phyloP scores from a whole-genome alignment of 75 land plant species.

The Larix kaempferi region DNA sequence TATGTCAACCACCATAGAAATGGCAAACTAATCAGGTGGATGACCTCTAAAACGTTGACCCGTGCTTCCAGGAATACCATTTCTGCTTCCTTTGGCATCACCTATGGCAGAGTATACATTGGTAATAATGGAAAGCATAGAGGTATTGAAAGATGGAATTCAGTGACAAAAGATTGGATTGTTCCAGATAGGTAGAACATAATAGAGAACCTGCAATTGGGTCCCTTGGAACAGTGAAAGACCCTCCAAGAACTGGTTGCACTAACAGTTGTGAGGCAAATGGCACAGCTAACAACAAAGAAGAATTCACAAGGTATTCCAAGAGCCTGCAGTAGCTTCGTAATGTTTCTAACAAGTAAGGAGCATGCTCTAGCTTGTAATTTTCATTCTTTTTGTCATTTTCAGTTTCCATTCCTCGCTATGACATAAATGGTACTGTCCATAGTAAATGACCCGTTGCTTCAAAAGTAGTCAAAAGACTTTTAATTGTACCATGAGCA shows the following conservation, averaged over 20 bases:
- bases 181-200: slow-evolving; percentile 91
- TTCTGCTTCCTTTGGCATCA: slow-evolving; percentile 48
- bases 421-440: slow-evolving; percentile 58
- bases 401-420: slow-evolving; percentile 47
- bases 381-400: slow-evolving; percentile 27
- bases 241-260: slow-evolving; percentile 66
- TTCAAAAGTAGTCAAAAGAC: slow-evolving; percentile 80
- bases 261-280: slow-evolving; percentile 77
- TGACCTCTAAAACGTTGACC: slow-evolving; percentile 41
- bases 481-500: slow-evolving; percentile 80
- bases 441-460: slow-evolving; percentile 93
- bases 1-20: slow-evolving; percentile 92
- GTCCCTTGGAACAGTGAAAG: slow-evolving; percentile 77
- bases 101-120: slow-evolving; percentile 81
- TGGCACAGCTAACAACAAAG: slow-evolving; percentile 54
- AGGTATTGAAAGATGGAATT: slow-evolving; percentile 53
- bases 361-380: slow-evolving; percentile 34
- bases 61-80: slow-evolving; percentile 28
- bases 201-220: slow-evolving; percentile 79
- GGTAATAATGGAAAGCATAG: slow-evolving; percentile 65
- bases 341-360: slow-evolving; percentile 82
- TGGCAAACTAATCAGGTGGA: slow-evolving; percentile 85
- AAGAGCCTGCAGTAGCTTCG: slow-evolving; percentile 66
- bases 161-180: slow-evolving; percentile 81
- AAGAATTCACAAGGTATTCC: slow-evolving; percentile 79